A percentile compares a stretch with the other conserved stretches of the same genome.
Evolutionary conservation across 352 stramenopile genomes (phyloP).

Genomic region (Pythium sp.): DNA sequence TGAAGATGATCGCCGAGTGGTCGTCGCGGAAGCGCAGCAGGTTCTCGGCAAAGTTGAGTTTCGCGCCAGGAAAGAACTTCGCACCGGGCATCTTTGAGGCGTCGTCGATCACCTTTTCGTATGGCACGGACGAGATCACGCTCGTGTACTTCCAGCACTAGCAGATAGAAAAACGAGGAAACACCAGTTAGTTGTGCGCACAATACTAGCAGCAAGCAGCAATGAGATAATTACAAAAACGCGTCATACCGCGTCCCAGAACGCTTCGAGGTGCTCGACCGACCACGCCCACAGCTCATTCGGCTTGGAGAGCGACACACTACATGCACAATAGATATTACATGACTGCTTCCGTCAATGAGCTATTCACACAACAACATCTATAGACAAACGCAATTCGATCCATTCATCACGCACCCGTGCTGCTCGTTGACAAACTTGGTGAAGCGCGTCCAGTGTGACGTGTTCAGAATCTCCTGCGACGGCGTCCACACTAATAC

Average conservation of each 20-base stretch:
- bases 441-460: slow-evolving; percentile 72
- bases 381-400: not conserved
- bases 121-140: slow-evolving; percentile 53
- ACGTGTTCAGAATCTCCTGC: slow-evolving; percentile 38
- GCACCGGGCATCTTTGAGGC: slow-evolving; percentile 62
- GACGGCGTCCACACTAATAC: slow-evolving; percentile 56
- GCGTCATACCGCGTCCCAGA: slow-evolving; percentile 45
- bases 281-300: slow-evolving; percentile 73
- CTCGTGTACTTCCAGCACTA: slow-evolving; percentile 76
- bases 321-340: slow-evolving; percentile 18
- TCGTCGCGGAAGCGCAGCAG: slow-evolving; percentile 72
- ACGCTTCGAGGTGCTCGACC: slow-evolving; percentile 57
- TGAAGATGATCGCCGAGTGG: slow-evolving; percentile 69
- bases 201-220: not conserved
- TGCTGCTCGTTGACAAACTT: slow-evolving; percentile 53
- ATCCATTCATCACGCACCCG: slow-evolving; percentile 24
- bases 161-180: not conserved
- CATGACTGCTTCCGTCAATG: not conserved
- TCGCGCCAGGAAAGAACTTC: slow-evolving; percentile 69
- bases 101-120: slow-evolving; percentile 54
- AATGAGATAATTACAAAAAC: not conserved
- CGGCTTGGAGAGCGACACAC: slow-evolving; percentile 35
- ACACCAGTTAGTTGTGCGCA: not conserved
- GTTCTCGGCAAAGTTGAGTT: slow-evolving; percentile 78
- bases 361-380: slow-evolving; percentile 2